Percentiles rank a stretch among this genome's conserved stretches.
Conservation (phyloP, 106 monocot genomes). For the Platanthera guangdongensis region DNA sequence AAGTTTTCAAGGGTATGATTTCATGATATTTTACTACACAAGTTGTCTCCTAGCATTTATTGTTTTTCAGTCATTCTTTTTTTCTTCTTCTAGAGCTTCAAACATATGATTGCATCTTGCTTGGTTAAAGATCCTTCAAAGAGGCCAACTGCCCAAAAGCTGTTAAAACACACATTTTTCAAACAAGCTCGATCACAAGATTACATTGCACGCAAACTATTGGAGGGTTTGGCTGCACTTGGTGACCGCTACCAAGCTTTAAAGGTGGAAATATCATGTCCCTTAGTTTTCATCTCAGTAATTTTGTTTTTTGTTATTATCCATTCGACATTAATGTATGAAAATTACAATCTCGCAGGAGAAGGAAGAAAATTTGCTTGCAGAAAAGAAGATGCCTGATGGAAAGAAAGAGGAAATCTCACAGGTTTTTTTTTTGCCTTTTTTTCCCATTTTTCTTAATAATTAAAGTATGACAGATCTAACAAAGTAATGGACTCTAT, state of each 20-base stretch:
- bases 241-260: constrained; percentile 66
- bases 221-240: constrained; percentile 75
- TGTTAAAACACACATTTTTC: constrained; percentile 87
- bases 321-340: constrained; percentile 4
- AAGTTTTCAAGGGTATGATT: constrained; percentile 79
- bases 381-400: constrained; percentile 72
- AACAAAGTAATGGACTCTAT: neutral
- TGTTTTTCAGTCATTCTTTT: constrained; percentile 5
- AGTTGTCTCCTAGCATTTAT: neutral
- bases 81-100: constrained; percentile 43
- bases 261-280: constrained; percentile 31
- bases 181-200: constrained; percentile 79
- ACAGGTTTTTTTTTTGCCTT: constrained; percentile 34
- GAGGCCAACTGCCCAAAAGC: constrained; percentile 67
- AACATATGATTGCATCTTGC: constrained; percentile 78
- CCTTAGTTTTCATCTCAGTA: neutral
- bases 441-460: neutral
- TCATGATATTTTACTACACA: neutral
- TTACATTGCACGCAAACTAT: constrained; percentile 54
- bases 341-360: constrained; percentile 21
- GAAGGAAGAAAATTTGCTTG: constrained; percentile 75
- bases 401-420: constrained; percentile 61
- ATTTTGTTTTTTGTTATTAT: neutral
- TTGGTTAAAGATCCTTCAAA: constrained; percentile 90
- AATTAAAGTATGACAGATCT: neutral